Evolutionary conservation across 805 yeast genomes (phyloP), one percentile per base, ranked within the genome.

Genomic region (Candida sonorensis): DNA sequence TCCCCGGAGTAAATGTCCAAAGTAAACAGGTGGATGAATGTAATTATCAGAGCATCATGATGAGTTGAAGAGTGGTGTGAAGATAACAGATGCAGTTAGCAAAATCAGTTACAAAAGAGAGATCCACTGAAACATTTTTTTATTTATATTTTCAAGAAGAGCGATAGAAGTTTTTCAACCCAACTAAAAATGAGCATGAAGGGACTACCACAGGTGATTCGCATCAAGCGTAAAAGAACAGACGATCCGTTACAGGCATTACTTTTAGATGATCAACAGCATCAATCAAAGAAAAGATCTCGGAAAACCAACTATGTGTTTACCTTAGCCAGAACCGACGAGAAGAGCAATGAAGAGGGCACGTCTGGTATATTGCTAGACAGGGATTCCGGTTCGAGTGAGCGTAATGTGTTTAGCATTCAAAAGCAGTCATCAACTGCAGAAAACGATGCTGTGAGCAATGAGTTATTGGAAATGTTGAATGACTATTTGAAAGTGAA

Each of bases 221-320:
- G 96, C 37, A 82, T 90, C 52, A 90, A 92, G 57, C 70, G 97
- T 37, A 81, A 81, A 50, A 68, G 96, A 38, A 78, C 75, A 33
- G 92, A 86, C 48, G 96, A 85, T 44, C 95, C 97, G 3, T 65
- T 90, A 16, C 86, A 83, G 45, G 95, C 96, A 1, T 66, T 88
- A 10, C 59, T 72, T 8, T 46, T 72, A 17, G 75, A 70, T 31
- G 64, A 62, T 24, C 41, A 48, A 13, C 53, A 55, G 17, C n/a
- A n/a, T n/a, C 46, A 28, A 8, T 41, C 62, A 29, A 64, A 75
- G 45, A 50, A 72, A n/a, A n/a, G n/a, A 33, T 61, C 71, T 13
- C 60, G 52, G 35, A 40, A 42, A 22, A 51, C 64, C 3, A 47
- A 52, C 7, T 61, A 48, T 34, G 46, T 74, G 38, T 64, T 75